Base-by-base conservation (phyloP, 805 yeast species). In the Wickerhamiella bombiphila region DNA sequence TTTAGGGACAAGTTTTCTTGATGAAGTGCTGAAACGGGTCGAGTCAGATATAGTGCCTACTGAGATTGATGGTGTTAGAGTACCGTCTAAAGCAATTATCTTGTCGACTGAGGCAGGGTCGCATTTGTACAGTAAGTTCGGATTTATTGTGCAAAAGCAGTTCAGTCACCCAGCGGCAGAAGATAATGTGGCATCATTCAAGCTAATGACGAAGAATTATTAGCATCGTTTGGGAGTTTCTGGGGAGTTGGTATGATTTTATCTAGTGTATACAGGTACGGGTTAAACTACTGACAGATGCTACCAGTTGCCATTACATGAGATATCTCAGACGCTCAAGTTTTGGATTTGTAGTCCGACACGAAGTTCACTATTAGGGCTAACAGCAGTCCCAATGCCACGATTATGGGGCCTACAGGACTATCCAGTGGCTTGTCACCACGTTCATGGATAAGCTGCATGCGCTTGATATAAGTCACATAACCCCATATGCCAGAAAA, bases 401-500 rank as follows among this genome's bases (percentile, higher is more conserved):
- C 68, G 13, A 86, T 63, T 36, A 91, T 54, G 0, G 98, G 98
- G 9, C 98, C 98, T 40, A 80, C 52, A 37, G 93, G 76, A 34
- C 82, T 86, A 61, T 88, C 97, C 50, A 88, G 66, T 58, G 86
- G 96, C 49, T 70, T 70, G 36, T 88, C 93, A 20, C 85, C 78
- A 58, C 97, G 74, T 56, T 74, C 76, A 55, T 68, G 72, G 55
- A 88, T 91, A 39, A 77, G 68, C 24, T 65, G 66, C 46, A 86
- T 64, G 55, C 98, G 72, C 47, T 64, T 67, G 54, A 72, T 60
- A 60, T 80, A 88, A 38, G 80, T 73, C 43, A 63, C 67, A 60
- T 83, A 88, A 20, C 94, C 94, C 98, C 98, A 88, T 20, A 72
- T 48, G 32, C 93, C 88, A 31, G 83, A 67, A 56, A 86, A 85